phyloP scores from a whole-genome alignment of 352 stramenopile species.

The Poterioochromonas sp. region DNA sequence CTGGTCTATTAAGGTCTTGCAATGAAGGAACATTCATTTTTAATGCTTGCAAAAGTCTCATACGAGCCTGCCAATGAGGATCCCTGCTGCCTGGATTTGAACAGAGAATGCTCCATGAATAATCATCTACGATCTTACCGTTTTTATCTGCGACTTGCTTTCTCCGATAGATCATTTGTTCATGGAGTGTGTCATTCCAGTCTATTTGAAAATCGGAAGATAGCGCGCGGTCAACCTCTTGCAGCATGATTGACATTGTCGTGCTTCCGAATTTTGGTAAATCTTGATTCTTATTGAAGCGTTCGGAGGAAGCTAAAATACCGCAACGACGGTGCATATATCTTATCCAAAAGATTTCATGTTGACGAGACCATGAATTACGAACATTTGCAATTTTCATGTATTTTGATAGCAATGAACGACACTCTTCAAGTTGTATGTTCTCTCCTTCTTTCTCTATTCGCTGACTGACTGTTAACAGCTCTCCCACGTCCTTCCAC shows the following conservation, averaged over 20 bases:
- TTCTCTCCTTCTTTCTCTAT: constrained; percentile 46
- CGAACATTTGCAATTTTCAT: constrained; percentile 39
- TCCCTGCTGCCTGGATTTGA: constrained; percentile 42
- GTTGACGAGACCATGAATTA: constrained; percentile 36
- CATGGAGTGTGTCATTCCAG: constrained; percentile 43
- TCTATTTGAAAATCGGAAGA: constrained; percentile 37
- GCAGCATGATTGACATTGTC: constrained; percentile 49
- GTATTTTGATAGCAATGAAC: constrained; percentile 41
- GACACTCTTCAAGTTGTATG: constrained; percentile 42
- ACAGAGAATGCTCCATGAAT: constrained; percentile 46
- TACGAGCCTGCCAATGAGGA: constrained; percentile 29
- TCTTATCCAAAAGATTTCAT: constrained; percentile 45
- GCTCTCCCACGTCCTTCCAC: constrained; percentile 22
- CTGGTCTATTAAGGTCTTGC: constrained; percentile 37
- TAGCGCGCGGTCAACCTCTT: constrained; percentile 44
- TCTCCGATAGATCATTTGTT: constrained; percentile 45
- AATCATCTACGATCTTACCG: constrained; percentile 39
- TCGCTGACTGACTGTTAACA: constrained; percentile 44
- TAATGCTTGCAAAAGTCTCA: constrained; percentile 41
- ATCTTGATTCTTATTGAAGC: constrained; percentile 47
- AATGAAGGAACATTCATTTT: constrained; percentile 44
- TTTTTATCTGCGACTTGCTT: constrained; percentile 23
- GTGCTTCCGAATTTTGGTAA: constrained; percentile 47
- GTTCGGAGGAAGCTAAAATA: constrained; percentile 36
- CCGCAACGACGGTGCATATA: constrained; percentile 43